A percentile compares a stretch with the other conserved stretches of the same genome.
phyloP scores from a whole-genome alignment of 2,329 filamentous ascomycete genomes.

The Pseudogymnoascus sp. region DNA sequence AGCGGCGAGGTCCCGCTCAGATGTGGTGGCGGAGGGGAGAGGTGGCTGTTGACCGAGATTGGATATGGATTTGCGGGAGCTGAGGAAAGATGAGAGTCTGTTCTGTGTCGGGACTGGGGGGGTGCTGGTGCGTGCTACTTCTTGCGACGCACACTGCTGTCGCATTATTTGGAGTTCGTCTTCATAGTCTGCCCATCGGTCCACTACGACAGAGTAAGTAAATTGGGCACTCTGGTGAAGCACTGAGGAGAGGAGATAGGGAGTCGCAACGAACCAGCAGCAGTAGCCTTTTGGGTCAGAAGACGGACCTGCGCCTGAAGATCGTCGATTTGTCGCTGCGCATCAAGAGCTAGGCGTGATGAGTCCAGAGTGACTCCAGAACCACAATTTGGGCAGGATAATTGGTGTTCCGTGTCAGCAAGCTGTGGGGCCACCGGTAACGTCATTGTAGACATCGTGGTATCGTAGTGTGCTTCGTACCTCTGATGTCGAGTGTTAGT shows the following conservation, averaged over 20 bases:
- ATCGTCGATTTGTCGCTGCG: conserved; percentile 57
- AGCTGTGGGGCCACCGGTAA: conserved; percentile 23
- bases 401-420: conserved; percentile 9
- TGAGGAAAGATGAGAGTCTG: conserved; percentile 39
- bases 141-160: conserved; percentile 32
- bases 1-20: conserved; percentile 46
- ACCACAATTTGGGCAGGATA: conserved; percentile 28
- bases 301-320: conserved; percentile 63
- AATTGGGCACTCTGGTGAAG: conserved; percentile 10
- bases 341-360: conserved; percentile 20
- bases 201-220: conserved; percentile 36
- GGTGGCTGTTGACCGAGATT: conserved; percentile 24
- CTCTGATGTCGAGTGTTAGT: neutral
- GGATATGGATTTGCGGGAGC: conserved; percentile 42
- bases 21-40: conserved; percentile 21
- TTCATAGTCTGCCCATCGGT: conserved; percentile 71
- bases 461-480: neutral
- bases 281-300: conserved; percentile 64
- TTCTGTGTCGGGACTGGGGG: conserved; percentile 23
- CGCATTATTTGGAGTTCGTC: conserved; percentile 62
- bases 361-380: conserved; percentile 18
- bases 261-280: conserved; percentile 40
- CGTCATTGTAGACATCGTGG: conserved; percentile 27
- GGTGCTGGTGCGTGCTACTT: conserved; percentile 32
- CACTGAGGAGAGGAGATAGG: neutral